Evolutionary conservation across 73 alveolate genomes (phyloP).

Genomic region (Paramecium sonneborni): DNA sequence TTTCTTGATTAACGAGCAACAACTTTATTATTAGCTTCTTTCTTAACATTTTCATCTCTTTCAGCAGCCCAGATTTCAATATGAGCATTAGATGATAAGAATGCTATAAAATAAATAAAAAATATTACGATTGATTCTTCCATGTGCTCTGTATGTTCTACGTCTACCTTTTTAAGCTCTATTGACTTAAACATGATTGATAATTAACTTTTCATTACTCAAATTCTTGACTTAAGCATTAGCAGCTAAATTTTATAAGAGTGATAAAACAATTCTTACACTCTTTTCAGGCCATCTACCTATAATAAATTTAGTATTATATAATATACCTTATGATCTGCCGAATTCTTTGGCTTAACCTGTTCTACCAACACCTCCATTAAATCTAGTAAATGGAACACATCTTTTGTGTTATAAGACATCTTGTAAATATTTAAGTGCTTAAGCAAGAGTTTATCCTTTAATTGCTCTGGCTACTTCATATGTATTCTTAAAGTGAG

Average conservation of each 20-base stretch:
- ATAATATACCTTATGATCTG: conserved; percentile 76
- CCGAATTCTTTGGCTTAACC: conserved; percentile 89
- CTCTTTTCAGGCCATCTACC: conserved; percentile 96
- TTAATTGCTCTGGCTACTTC: conserved; percentile 93
- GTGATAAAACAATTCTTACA: conserved; percentile 82
- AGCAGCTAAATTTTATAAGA: conserved; percentile 86
- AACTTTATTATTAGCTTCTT: conserved; percentile 77
- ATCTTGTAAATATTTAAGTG: conserved; percentile 89
- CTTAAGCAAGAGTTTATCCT: conserved; percentile 89
- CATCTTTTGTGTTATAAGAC: conserved; percentile 92
- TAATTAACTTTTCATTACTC: conserved; percentile 83
- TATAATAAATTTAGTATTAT: background rate
- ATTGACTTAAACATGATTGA: conserved; percentile 90
- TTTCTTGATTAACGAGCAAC: conserved; percentile 75
- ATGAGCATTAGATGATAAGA: conserved; percentile 90
- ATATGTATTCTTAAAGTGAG: conserved; percentile 93
- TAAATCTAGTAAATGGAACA: conserved; percentile 92
- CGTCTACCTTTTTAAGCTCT: conserved; percentile 97
- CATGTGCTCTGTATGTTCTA: conserved; percentile 99
- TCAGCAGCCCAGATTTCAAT: conserved; percentile 89
- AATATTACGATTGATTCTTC: conserved; percentile 87
- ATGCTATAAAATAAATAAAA: conserved; percentile 65
- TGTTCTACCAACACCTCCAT: conserved; percentile 93
- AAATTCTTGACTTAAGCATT: conserved; percentile 94
- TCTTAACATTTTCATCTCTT: conserved; percentile 88